Conservation (phyloP, 2,329 filamentous ascomycete genomes). For the Allantophomopsis lycopodina region DNA sequence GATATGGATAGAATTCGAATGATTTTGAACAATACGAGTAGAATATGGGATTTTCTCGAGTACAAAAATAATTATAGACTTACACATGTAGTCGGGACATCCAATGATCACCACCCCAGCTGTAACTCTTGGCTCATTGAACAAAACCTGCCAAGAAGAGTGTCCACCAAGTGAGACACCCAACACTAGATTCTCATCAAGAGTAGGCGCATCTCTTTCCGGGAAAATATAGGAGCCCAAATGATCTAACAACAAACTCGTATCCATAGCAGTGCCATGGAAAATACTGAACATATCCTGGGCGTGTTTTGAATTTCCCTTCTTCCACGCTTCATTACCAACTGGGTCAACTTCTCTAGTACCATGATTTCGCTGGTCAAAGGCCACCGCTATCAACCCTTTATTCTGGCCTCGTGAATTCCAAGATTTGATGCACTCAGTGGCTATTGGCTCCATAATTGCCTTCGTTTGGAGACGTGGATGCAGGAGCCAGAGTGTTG, state of each 20-base stretch:
- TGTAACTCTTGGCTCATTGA: constrained; percentile 67
- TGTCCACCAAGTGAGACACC: constrained; percentile 84
- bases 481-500: constrained; percentile 87
- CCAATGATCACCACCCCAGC: constrained; percentile 73
- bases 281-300: constrained; percentile 83
- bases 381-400: constrained; percentile 64
- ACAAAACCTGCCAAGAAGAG: constrained; percentile 69
- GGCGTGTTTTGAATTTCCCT: constrained; percentile 66
- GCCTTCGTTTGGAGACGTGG: constrained; percentile 58
- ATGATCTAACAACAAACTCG: constrained; percentile 61
- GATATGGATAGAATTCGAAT: background rate
- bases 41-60: background rate
- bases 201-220: constrained; percentile 23
- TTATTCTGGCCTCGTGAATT: constrained; percentile 27
- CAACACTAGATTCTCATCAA: constrained; percentile 58
- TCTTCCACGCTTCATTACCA: constrained; percentile 67
- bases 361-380: constrained; percentile 92
- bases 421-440: constrained; percentile 56
- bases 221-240: constrained; percentile 63
- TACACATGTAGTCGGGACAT: constrained; percentile 73
- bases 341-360: constrained; percentile 48
- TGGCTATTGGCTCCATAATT: constrained; percentile 64
- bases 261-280: constrained; percentile 61
- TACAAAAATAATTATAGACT: constrained; percentile 10
- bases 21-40: too few species aligned